These are phyloP conservation scores for Ustilago curta DNA, from an alignment of 1,284 basidiomycete species.

Conservation along the genomic window DNA sequence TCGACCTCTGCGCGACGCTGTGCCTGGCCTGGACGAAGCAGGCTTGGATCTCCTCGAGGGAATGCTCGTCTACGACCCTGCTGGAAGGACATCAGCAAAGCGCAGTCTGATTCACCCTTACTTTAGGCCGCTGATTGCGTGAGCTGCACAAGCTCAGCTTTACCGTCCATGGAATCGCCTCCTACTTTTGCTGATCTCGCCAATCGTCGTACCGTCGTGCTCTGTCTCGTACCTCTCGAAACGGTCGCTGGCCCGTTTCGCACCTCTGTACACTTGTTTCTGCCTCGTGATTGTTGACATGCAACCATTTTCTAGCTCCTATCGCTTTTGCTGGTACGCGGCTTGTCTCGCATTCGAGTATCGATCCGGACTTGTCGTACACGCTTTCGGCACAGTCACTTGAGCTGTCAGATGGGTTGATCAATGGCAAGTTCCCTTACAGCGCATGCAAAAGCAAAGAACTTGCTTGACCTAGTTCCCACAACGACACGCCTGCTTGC, in stretches of 20 bases:
- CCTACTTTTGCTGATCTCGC: too few species aligned
- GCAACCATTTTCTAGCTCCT: neutral
- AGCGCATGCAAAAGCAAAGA: constrained; percentile 24
- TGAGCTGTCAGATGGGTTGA: neutral
- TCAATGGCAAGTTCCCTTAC: constrained; percentile 4
- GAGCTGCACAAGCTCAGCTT: neutral
- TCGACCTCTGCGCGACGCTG: constrained; percentile 74
- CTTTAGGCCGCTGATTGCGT: constrained; percentile 40
- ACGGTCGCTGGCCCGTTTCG: neutral
- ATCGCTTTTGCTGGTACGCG: neutral
- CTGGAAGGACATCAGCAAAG: constrained; percentile 78
- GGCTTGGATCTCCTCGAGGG: constrained; percentile 72
- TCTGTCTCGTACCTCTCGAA: constrained; percentile 7
- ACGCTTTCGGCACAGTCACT: neutral
- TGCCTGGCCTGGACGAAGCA: constrained; percentile 50
- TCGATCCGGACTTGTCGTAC: neutral
- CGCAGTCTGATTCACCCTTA: constrained; percentile 47
- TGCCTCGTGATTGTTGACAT: neutral
- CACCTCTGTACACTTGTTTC: constrained; percentile 4
- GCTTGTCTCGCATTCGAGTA: neutral
- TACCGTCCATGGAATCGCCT: too few species aligned
- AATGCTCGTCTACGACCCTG: constrained; percentile 91
- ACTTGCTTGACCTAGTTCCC: constrained; percentile 47
- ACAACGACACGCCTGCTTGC: constrained; percentile 29
- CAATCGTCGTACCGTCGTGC: constrained; percentile 5